Evolutionary conservation across 164 flowering plant species (phyloP), one percentile per base, ranked within the genome.

Genomic region (Warburgia ugandensis): DNA sequence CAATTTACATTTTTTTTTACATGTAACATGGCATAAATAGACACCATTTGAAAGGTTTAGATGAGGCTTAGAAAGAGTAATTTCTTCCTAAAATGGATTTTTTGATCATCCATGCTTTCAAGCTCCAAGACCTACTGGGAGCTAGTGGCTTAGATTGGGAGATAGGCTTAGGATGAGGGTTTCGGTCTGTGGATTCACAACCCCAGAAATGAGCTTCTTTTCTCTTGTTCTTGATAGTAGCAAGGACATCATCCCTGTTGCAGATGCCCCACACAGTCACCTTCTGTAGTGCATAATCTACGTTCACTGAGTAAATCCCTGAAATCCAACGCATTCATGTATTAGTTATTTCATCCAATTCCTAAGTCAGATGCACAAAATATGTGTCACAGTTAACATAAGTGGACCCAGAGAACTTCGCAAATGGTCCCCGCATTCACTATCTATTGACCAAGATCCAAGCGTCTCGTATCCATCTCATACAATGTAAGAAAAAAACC

Each of bases 241-340:
- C 52, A 29, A 88, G 50, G 43, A 84, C 82, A 49, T 77, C 84
- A 45, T 68, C 48, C 59, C 80, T 83, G 71, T 56, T 52, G 44
- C 72, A 68, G 27, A 63, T 68, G n/a, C 72, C 72, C 72, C 72
- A 68, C 20, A 63, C 65, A 1, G 68, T 63, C 32, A 68, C 72
- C 48, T 68, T 68, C 49, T 63, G 65, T 2, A 55, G 55, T 20
- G 59, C 35, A 29, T 47, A 59, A 13, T 68, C 65, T 29, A 68
- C 65, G 21, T 23, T 63, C 30, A 88, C 82, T 6, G 91, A 83
- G 60, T 88, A 79, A 53, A 84, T 83, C 16, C 94, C 88, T 86
- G 74, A 41, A 53, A 20, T 27, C 26, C 47, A 19, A 17, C 10
- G 20, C n/a, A 21, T 22, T n/a, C n/a, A n/a, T n/a, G n/a, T n/a